Conservation (phyloP, 345 rosid species). For the Bretschneidera sinensis region DNA sequence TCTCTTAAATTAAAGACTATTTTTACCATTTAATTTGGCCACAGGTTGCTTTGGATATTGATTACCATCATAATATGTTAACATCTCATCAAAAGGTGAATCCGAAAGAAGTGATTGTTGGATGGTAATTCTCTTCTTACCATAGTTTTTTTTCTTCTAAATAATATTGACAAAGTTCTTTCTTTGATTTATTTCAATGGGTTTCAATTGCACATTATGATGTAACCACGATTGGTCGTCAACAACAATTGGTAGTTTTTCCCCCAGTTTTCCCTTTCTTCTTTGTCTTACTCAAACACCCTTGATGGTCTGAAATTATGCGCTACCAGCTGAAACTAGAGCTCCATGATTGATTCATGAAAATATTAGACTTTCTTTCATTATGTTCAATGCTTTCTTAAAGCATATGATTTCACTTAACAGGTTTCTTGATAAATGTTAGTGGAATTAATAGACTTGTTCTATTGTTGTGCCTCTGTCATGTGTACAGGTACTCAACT, state of each 20-base stretch:
- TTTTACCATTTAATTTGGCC: background rate
- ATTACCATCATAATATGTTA: conserved; percentile 92
- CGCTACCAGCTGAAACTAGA: background rate
- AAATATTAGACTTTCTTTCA: background rate
- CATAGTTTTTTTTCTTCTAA: background rate
- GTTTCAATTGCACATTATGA: background rate
- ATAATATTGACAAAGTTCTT: background rate
- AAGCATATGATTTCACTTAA: no score
- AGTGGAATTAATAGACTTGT: background rate
- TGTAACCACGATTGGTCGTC: no score
- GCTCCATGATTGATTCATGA: background rate
- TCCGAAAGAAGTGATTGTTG: conserved; percentile 91
- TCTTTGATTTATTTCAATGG: background rate
- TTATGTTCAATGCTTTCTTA: background rate
- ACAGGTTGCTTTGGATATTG: conserved; percentile 96
- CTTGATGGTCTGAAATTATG: background rate
- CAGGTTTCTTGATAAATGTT: no score
- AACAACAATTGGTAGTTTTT: no score
- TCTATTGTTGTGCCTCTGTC: conserved; percentile 5
- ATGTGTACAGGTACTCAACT: conserved; percentile 73
- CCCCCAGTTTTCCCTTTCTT: no score
- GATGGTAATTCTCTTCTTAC: conserved; percentile 58
- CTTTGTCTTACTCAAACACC: background rate
- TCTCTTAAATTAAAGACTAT: no score
- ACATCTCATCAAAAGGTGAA: conserved; percentile 83